These are phyloP conservation scores for Chlorencoelia australis DNA, from an alignment of 2,329 filamentous ascomycete species.

Conservation along the genomic window DNA sequence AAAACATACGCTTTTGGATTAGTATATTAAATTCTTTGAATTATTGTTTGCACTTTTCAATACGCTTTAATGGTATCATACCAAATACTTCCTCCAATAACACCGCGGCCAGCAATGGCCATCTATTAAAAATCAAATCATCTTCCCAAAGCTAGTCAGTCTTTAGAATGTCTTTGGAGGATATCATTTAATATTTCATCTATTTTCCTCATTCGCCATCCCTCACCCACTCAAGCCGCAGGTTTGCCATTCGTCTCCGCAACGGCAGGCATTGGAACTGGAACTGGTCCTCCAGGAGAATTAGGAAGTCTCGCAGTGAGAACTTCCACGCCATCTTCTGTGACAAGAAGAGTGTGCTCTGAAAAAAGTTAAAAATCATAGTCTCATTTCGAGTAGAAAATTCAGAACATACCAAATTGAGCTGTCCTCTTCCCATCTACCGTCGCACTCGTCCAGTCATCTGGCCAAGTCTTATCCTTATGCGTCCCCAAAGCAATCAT, in stretches of 20 bases:
- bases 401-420: slow-evolving; percentile 63
- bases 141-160: too few species aligned
- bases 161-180: too few species aligned
- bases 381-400: background rate
- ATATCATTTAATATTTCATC: too few species aligned
- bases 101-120: too few species aligned
- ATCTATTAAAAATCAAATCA: too few species aligned
- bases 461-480: slow-evolving; percentile 91
- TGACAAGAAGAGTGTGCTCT: slow-evolving; percentile 79
- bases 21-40: too few species aligned
- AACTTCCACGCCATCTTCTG: slow-evolving; percentile 72
- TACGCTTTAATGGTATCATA: too few species aligned
- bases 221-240: too few species aligned
- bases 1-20: too few species aligned
- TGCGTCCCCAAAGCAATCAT: slow-evolving; percentile 94
- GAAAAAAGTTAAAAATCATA: slow-evolving; percentile 13
- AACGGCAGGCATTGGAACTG: slow-evolving; percentile 37
- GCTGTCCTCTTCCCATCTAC: slow-evolving; percentile 82
- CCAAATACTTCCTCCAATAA: too few species aligned
- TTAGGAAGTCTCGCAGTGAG: slow-evolving; percentile 53
- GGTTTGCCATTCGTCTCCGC: slow-evolving; percentile 13
- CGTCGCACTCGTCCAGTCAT: slow-evolving; percentile 96
- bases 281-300: slow-evolving; percentile 65
- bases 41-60: too few species aligned
- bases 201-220: too few species aligned